phyloP scores from a whole-genome alignment of 140 eudicot species.

The Ambrosia hybrid region DNA sequence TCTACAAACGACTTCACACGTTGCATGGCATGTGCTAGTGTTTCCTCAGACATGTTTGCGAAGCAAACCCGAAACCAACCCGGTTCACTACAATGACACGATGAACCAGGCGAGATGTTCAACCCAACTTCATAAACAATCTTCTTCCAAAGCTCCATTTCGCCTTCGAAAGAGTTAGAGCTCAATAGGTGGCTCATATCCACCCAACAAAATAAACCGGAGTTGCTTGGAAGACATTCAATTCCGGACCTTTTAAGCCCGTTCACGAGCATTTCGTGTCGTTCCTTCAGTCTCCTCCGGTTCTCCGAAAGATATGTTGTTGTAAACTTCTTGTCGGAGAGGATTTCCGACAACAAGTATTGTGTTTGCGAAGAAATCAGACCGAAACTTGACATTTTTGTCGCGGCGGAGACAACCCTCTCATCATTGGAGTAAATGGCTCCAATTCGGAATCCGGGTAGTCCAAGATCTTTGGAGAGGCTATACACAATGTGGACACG shows the following conservation, averaged over 20 bases:
- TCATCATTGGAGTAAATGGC: constrained; percentile 1
- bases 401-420: neutral
- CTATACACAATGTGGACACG: constrained; percentile 16
- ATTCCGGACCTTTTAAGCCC: constrained; percentile 1
- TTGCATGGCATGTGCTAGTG: neutral
- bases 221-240: neutral
- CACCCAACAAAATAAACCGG: constrained; percentile 16
- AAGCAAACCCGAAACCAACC: constrained; percentile 18
- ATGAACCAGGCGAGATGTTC: constrained; percentile 16
- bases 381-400: constrained; percentile 7
- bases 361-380: constrained; percentile 7
- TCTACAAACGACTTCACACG: constrained; percentile 2
- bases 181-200: constrained; percentile 11
- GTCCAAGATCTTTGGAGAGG: constrained; percentile 12
- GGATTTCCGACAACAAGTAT: neutral
- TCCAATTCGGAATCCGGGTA: constrained; percentile 16
- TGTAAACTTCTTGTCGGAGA: constrained; percentile 6
- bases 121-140: constrained; percentile 13
- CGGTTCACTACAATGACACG: constrained; percentile 10
- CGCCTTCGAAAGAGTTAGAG: neutral
- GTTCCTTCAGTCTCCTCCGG: neutral
- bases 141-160: constrained; percentile 15
- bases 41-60: constrained; percentile 5
- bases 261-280: neutral
- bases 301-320: neutral